phyloP scores from a whole-genome alignment of 148 eudicot genomes.

The Diospyros kaki region DNA sequence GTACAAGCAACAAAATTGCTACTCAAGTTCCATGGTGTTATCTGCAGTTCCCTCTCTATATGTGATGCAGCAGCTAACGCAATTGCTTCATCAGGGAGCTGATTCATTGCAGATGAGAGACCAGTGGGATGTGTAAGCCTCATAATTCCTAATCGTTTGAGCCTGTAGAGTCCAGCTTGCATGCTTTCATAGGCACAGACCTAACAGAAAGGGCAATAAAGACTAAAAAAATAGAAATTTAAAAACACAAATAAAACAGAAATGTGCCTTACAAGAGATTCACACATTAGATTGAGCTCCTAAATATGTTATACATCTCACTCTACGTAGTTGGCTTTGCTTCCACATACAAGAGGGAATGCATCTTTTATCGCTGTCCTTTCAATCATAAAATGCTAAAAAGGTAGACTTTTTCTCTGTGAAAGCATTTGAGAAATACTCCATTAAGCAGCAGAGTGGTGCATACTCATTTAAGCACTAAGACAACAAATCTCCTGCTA shows the following conservation, averaged over 20 bases:
- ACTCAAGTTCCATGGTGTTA: conserved; percentile 97
- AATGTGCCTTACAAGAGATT: too few relatives aligned
- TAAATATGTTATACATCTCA: too few relatives aligned
- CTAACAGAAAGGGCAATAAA: conserved; percentile 22
- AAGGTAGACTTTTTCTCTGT: neutral
- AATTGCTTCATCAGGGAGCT: conserved; percentile 95
- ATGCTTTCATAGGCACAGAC: conserved; percentile 96
- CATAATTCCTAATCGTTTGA: conserved; percentile 84
- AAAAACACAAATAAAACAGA: too few relatives aligned
- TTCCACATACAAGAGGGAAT: too few relatives aligned
- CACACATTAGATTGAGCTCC: too few relatives aligned
- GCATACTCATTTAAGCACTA: neutral
- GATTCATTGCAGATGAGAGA: conserved; percentile 91
- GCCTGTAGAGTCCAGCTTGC: conserved; percentile 87
- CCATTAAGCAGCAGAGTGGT: neutral
- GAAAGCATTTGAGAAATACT: too few relatives aligned
- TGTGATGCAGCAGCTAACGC: conserved; percentile 97
- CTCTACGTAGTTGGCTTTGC: too few relatives aligned
- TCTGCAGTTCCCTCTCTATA: conserved; percentile 93
- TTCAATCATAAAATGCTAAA: too few relatives aligned
- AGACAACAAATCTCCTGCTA: neutral
- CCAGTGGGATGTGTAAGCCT: conserved; percentile 65
- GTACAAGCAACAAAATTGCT: conserved; percentile 95
- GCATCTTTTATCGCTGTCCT: neutral
- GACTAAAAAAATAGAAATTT: too few relatives aligned